Percentiles rank a stretch among this genome's conserved stretches.
Conservation (phyloP, 129 eudicot species). For the Calendula officinalis region DNA sequence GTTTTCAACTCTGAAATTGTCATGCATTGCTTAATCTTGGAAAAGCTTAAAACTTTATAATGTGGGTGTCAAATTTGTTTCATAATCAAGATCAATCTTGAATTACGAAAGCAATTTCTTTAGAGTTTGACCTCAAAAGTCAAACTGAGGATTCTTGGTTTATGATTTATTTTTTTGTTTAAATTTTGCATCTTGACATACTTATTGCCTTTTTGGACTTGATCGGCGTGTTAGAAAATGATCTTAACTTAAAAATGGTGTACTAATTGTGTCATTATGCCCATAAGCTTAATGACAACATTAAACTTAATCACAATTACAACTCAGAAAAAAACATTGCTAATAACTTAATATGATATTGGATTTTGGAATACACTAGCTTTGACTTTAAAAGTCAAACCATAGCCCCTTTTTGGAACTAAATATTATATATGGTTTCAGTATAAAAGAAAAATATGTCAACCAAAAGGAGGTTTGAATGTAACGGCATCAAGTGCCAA, state of each 20-base stretch:
- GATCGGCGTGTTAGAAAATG: background rate
- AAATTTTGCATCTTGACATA: too few species aligned
- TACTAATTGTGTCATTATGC: conserved; percentile 10
- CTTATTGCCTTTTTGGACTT: background rate
- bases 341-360: conserved; percentile 3
- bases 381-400: conserved; percentile 24
- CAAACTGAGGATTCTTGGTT: background rate
- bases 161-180: too few species aligned
- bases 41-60: conserved; percentile 3
- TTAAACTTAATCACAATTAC: background rate
- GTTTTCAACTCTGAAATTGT: background rate
- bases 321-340: background rate
- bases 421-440: conserved; percentile 28
- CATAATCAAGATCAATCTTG: conserved; percentile 16
- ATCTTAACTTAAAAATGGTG: background rate
- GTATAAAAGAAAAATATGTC: conserved; percentile 82
- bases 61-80: background rate
- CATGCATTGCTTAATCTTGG: conserved; percentile 12
- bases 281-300: conserved; percentile 4
- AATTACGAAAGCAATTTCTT: background rate
- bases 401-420: background rate
- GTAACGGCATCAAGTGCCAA: conserved; percentile 80
- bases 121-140: background rate
- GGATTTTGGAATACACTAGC: conserved; percentile 7
- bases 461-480: conserved; percentile 72